Conservation (phyloP, 2,329 filamentous ascomycete species). For the Botryotinia convoluta region DNA sequence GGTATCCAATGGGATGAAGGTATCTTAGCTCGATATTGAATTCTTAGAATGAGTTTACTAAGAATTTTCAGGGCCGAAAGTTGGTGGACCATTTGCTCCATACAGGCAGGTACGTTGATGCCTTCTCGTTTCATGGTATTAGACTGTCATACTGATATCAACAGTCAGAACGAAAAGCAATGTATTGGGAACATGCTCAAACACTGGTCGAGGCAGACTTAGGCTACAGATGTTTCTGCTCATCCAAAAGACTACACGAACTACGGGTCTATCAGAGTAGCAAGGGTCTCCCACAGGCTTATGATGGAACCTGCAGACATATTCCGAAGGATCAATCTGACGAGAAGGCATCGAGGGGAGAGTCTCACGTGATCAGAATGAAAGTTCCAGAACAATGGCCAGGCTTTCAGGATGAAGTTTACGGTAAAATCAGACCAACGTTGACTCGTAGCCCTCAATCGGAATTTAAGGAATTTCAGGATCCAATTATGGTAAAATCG, state of each 20-base stretch:
- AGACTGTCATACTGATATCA: not conserved
- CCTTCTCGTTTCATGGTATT: conserved; percentile 20
- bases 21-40: conserved; percentile 33
- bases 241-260: conserved; percentile 63
- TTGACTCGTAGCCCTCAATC: not conserved
- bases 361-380: conserved; percentile 76
- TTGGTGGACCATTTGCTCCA: conserved; percentile 78
- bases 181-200: conserved; percentile 71
- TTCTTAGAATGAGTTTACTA: conserved; percentile 3
- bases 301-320: conserved; percentile 70
- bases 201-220: conserved; percentile 66
- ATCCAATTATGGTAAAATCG: conserved; percentile 86
- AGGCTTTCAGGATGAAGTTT: conserved; percentile 74
- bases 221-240: conserved; percentile 94
- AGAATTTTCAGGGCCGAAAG: conserved; percentile 62
- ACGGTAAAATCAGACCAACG: conserved; percentile 58
- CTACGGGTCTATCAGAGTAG: conserved; percentile 63
- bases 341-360: conserved; percentile 64
- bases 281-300: conserved; percentile 56
- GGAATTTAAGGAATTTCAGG: conserved; percentile 53
- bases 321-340: conserved; percentile 67
- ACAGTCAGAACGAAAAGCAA: conserved; percentile 74
- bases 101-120: conserved; percentile 68
- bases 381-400: conserved; percentile 61
- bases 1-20: conserved; percentile 93